Evolutionary conservation across 257 asterid genomes (phyloP), one percentile per base, ranked within the genome.

Genomic region (Jaltomata sinuosa): DNA sequence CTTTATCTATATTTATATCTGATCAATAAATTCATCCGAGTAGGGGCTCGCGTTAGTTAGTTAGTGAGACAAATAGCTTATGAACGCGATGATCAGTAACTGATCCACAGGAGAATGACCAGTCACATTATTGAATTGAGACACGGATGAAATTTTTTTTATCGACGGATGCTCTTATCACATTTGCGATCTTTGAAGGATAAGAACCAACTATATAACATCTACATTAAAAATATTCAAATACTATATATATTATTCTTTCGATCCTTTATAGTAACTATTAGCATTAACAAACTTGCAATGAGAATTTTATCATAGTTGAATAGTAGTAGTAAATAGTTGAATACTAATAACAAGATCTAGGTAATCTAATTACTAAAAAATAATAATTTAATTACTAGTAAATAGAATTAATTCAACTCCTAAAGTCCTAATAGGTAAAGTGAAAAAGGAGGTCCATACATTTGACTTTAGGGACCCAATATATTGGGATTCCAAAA

Each of bases 371-470:
- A 59, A 59, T 19, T 19, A 31, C n/a, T n/a, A n/a, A n/a, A n/a
- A n/a, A n/a, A n/a, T n/a, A n/a, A n/a, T n/a, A n/a, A n/a, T n/a
- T n/a, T 62, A 62, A 22, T 61, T 61, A 61, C 18, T 61, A 61
- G 9, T 25, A n/a, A 14, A 61, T 65, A 31, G 15, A 68, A 69
- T 6, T n/a, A n/a, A n/a, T 69, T 69, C 78, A 34, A n/a, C 31
- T n/a, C n/a, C n/a, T n/a, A n/a, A n/a, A n/a, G n/a, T 69, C 52
- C 18, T 21, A n/a, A 68, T 21, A 68, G 78, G 19, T 34, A 40
- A 69, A 71, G 57, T 45, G 80, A 74, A 34, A 29, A 67, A 45
- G 59, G 14, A 25, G 59, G 59, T 74, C 81, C 81, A 45, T 2
- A 15, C 8, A 45, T 45, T 7, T 74, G 59, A 25, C 16, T 45